Base-by-base conservation (phyloP, 139 green algal genomes). In the Spirogloea muscicola region DNA sequence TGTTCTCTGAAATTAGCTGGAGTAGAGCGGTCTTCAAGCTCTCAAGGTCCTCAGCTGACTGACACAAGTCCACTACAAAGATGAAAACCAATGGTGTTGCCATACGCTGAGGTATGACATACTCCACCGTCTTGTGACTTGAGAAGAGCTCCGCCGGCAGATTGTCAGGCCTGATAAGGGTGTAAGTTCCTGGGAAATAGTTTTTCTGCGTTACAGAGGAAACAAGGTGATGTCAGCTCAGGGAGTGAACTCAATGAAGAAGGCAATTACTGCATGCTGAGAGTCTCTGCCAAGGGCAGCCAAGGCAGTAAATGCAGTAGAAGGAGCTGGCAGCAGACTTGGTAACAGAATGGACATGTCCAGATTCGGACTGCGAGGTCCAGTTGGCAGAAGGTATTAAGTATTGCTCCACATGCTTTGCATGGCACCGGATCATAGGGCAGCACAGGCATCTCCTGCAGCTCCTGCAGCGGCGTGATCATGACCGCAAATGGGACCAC, bases 141-240 rank as follows among this genome's bases (percentile, higher is more conserved):
- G 79, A 74, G 44, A 86, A 91, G 6, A 91, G 86, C 79, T 91
- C 86, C 16, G 84, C 86, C 29, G 86, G 86, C 41, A 89, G 72
- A 71, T 84, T 85, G 31, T 63, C 68, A 66, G 88, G 84, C 4
- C 25, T 78, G 65, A 90, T 86, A 1, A 33, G 41, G 1, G 58
- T 58, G 67, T 90, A 90, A 65, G 86, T 77, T 29, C 51, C 58
- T 25, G 85, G 85, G 58, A 89, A 88, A 43, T 79, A 38, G 25
- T 88, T 88, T 18, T 77, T 74, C n/a, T n/a, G n/a, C n/a, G n/a
- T n/a, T n/a, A n/a, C n/a, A n/a, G n/a, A n/a, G n/a, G n/a, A n/a
- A n/a, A n/a, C n/a, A n/a, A n/a, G n/a, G n/a, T n/a, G n/a, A n/a
- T n/a, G n/a, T n/a, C n/a, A n/a, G n/a, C n/a, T n/a, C n/a, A n/a